These are phyloP conservation scores for Turnera subulata DNA, from an alignment of 345 rosid genomes.

Conservation along the genomic window DNA sequence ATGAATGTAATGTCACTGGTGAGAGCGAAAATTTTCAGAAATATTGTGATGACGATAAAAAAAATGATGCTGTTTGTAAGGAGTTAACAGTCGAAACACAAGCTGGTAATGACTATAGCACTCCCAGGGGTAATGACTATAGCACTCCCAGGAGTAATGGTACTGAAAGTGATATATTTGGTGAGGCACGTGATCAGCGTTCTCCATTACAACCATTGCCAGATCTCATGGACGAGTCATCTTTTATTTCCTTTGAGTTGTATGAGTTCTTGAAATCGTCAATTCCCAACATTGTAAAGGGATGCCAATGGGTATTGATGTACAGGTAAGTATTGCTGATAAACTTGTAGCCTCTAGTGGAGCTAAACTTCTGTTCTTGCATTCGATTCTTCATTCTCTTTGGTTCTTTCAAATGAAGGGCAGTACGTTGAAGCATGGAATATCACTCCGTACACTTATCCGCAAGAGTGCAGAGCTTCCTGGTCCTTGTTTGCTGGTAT, in stretches of 20 bases:
- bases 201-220: conserved; percentile 33
- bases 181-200: conserved; percentile 37
- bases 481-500: conserved; percentile 87
- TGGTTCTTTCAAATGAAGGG: conserved; percentile 71
- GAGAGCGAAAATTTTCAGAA: conserved; percentile 16
- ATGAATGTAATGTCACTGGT: conserved; percentile 17
- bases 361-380: conserved; percentile 3
- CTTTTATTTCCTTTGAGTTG: conserved; percentile 57
- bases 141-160: conserved; percentile 33
- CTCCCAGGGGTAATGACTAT: conserved; percentile 33
- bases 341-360: background rate
- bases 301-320: conserved; percentile 77
- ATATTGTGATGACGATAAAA: conserved; percentile 12
- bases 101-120: conserved; percentile 12
- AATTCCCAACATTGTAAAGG: conserved; percentile 85
- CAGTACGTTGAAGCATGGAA: conserved; percentile 96
- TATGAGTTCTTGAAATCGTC: conserved; percentile 67
- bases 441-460: conserved; percentile 85
- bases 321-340: conserved; percentile 56
- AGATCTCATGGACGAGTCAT: conserved; percentile 52
- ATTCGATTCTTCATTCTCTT: conserved; percentile 30
- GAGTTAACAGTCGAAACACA: background rate
- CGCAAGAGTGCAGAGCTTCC: conserved; percentile 69
- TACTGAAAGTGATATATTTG: conserved; percentile 38
- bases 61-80: background rate